Evolutionary conservation across 2,329 filamentous ascomycete genomes (phyloP), one percentile per base, ranked within the genome.

Genomic region (Aspergillus sp.): DNA sequence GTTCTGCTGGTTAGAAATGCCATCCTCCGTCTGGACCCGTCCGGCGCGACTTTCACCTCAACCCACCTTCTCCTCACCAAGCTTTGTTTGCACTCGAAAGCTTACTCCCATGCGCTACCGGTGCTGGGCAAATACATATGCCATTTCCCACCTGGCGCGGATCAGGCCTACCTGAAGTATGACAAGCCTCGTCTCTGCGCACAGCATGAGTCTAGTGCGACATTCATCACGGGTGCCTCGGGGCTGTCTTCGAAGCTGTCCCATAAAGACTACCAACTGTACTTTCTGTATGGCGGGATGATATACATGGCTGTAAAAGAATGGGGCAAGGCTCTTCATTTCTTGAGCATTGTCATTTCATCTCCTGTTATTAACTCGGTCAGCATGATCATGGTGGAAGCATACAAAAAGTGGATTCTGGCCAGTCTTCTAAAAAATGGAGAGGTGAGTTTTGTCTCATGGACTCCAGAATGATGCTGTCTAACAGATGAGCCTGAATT

Each of bases 341-440:
- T 78, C 17, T 68, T 86, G 15, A 74, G 77, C 44, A 69, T 74
- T 37, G 72, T 75, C 26, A 66, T 93, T 22, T 74, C 78, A 3
- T 78, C 79, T 36, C 84, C 86, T 1, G 67, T 70, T 0, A 68
- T 66, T 32, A 78, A 78, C 13, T 65, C 69, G 19, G 69, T 75
- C 22, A 89, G 80, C 57, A 80, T 78, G 53, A 70, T 93, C 31
- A 91, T 91, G 81, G 68, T 82, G 3, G 86, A 94, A 44, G 84
- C 85, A 4, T 89, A 93, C 67, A 93, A 89, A 63, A 93, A 89
- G 59, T 95, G 86, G 82, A 55, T 93, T 6, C 64, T 98, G 11
- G 71, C 86, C 7, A 76, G 78, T 33, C 68, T 95, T 34, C 64
- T 98, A 12, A 68, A 74, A 5, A 65, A 78, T 33, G 88, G 86